Evolutionary conservation across 2,329 filamentous ascomycete genomes (phyloP).

Genomic region (Penicillium janthinellum): DNA sequence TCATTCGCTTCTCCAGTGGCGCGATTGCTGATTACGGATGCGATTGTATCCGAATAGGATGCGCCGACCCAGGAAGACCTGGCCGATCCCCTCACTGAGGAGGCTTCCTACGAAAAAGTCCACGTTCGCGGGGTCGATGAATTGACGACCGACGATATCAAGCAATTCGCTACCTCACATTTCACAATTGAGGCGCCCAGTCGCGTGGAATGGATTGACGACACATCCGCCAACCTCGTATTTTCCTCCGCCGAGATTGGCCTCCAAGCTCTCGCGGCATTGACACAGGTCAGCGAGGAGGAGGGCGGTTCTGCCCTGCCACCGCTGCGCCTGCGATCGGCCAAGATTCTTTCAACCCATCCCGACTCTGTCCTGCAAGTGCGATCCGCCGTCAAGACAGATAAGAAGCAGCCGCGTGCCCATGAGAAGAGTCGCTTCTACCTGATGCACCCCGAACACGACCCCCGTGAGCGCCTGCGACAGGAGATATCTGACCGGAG

Average conservation of each 20-base stretch:
- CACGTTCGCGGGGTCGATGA: constrained; percentile 82
- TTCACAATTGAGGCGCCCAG: constrained; percentile 59
- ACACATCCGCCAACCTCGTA: constrained; percentile 83
- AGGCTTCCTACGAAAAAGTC: constrained; percentile 62
- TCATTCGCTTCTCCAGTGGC: neutral
- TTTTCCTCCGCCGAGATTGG: constrained; percentile 64
- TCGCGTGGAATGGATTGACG: constrained; percentile 91
- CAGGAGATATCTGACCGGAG: constrained; percentile 53
- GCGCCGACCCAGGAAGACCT: constrained; percentile 24
- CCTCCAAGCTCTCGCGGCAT: constrained; percentile 54
- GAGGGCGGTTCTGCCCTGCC: constrained; percentile 53
- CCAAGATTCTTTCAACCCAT: constrained; percentile 68
- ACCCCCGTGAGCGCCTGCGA: constrained; percentile 72
- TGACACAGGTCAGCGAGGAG: constrained; percentile 45
- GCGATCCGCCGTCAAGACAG: constrained; percentile 71
- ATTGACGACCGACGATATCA: constrained; percentile 77
- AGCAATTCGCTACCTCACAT: constrained; percentile 71
- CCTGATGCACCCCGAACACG: constrained; percentile 84
- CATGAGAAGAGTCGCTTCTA: constrained; percentile 86
- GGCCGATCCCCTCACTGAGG: constrained; percentile 34
- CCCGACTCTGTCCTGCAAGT: constrained; percentile 71
- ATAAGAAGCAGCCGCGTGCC: constrained; percentile 79
- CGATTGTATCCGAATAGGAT: constrained; percentile 27
- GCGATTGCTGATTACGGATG: constrained; percentile 8
- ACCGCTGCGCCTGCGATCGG: constrained; percentile 65